Evolutionary conservation across 495 filamentous ascomycete species (phyloP).

Genomic region (Neurospora pannonica): DNA sequence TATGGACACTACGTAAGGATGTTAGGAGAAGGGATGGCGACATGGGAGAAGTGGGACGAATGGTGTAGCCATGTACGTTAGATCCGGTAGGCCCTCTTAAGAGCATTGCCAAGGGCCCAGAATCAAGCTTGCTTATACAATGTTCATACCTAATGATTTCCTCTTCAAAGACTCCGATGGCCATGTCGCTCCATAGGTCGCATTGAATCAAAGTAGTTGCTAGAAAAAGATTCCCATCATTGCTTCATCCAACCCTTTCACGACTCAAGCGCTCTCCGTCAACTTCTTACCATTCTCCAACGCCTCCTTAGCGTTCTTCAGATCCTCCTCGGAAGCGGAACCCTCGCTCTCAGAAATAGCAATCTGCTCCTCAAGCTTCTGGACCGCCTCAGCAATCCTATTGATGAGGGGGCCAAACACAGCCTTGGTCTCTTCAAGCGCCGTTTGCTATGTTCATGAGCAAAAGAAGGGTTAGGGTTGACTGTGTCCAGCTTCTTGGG

Average conservation of each 20-base stretch:
- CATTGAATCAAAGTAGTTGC: neutral
- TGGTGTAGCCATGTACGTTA: neutral
- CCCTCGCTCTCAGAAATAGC: constrained; percentile 47
- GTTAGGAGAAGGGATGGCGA: neutral
- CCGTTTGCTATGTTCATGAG: constrained; percentile 46
- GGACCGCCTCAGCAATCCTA: constrained; percentile 57
- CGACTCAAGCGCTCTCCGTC: constrained; percentile 10
- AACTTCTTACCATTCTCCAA: constrained; percentile 32
- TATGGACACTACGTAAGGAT: constrained; percentile 57
- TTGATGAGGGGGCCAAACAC: constrained; percentile 60
- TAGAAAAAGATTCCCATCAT: neutral
- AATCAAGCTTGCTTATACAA: neutral
- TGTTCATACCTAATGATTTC: neutral
- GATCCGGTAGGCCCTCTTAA: neutral
- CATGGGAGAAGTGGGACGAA: neutral
- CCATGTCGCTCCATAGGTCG: neutral
- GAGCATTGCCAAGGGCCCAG: neutral
- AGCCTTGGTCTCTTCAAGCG: constrained; percentile 71
- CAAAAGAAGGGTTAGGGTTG: constrained; percentile 17
- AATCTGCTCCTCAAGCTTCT: constrained; percentile 53
- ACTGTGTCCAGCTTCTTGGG: neutral
- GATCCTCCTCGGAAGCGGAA: constrained; percentile 48
- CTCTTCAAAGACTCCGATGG: neutral
- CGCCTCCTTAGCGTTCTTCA: constrained; percentile 49
- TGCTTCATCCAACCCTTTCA: neutral